phyloP scores from a whole-genome alignment of 1,284 basidiomycete species.

The Ceratobasidium papillatum region DNA sequence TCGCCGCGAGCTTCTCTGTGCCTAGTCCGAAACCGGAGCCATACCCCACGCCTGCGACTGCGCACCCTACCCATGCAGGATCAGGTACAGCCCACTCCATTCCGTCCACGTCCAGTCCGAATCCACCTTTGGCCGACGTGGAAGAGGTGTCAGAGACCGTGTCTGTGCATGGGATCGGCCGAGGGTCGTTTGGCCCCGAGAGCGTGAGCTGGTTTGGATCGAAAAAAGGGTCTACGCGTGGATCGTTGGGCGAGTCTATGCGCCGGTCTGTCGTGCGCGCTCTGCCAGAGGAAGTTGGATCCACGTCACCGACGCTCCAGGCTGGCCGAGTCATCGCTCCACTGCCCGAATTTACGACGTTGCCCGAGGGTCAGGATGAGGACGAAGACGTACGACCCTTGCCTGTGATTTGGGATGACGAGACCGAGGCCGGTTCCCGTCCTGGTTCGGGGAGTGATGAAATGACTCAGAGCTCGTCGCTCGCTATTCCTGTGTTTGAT shows the following conservation, averaged over 20 bases:
- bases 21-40: neutral
- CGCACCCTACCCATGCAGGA: neutral
- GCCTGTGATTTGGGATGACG: slow-evolving; percentile 46
- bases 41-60: slow-evolving; percentile 29
- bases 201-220: slow-evolving; percentile 33
- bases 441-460: neutral
- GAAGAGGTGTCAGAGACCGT: slow-evolving; percentile 3
- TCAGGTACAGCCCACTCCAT: slow-evolving; percentile 16
- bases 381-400: slow-evolving; percentile 43
- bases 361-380: too few relatives aligned
- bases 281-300: neutral
- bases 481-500: slow-evolving; percentile 19
- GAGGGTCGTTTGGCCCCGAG: slow-evolving; percentile 14
- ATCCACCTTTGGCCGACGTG: slow-evolving; percentile 2
- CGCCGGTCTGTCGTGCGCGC: slow-evolving; percentile 7
- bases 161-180: slow-evolving; percentile 1
- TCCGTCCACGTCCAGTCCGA: neutral
- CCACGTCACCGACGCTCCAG: neutral
- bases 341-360: neutral
- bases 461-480: neutral
- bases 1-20: neutral
- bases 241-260: slow-evolving; percentile 20
- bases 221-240: slow-evolving; percentile 12
- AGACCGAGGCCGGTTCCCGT: slow-evolving; percentile 8
- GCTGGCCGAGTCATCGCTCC: neutral